Conservation (phyloP, 2,329 filamentous ascomycete genomes). For the Microascus cirrosus region DNA sequence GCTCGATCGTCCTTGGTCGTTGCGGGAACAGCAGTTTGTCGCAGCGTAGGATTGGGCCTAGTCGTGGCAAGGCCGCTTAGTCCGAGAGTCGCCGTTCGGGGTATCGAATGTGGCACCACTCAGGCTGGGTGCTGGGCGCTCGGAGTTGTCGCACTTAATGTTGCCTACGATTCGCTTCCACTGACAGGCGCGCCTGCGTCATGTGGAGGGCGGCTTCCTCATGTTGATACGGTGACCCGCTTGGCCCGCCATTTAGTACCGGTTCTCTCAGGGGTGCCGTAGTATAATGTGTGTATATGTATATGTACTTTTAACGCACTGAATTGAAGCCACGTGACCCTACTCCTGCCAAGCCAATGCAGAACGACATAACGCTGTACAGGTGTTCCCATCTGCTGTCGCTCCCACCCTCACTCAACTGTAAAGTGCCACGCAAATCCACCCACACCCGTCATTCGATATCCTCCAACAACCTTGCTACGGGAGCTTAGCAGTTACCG, state of each 20-base stretch:
- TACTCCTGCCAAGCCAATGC: background rate
- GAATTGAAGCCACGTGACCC: background rate
- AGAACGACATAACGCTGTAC: too few species aligned
- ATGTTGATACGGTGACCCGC: too few species aligned
- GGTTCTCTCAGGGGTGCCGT: background rate
- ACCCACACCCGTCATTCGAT: too few species aligned
- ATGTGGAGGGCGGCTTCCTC: background rate
- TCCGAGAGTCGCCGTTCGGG: background rate
- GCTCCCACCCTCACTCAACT: too few species aligned
- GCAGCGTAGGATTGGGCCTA: background rate
- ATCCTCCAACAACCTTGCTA: too few species aligned
- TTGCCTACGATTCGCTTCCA: background rate
- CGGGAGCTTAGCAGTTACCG: too few species aligned
- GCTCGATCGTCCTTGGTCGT: background rate
- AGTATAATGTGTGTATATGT: background rate
- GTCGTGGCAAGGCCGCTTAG: background rate
- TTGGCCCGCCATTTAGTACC: background rate
- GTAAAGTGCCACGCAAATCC: too few species aligned
- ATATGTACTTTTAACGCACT: too few species aligned
- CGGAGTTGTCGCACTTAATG: background rate
- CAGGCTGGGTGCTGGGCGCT: background rate
- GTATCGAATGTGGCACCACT: background rate
- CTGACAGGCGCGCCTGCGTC: background rate
- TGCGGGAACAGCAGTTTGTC: background rate
- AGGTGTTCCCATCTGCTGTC: too few species aligned